Base-by-base conservation (phyloP, 2,329 filamentous ascomycete genomes). In the Didymosphaeria variabile region DNA sequence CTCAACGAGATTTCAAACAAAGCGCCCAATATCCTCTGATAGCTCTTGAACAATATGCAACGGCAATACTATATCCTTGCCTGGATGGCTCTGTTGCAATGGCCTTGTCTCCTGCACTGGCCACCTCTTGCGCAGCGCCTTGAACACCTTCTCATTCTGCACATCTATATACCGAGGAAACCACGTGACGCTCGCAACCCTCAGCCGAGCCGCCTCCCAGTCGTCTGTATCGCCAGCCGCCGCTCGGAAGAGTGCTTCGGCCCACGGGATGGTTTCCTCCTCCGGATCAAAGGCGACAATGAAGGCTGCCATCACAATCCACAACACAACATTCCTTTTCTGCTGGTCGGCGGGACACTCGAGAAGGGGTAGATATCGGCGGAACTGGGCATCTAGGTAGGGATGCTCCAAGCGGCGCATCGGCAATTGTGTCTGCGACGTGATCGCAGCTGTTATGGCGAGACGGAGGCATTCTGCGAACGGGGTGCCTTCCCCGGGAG, bases 381-480 rank as follows among this genome's bases (percentile, higher is more conserved):
- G 34, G n/a, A 52, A 52, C 13, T 52, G 31, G 6, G 13, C 5
- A 5, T 36, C 38, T 19, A 52, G 19, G n/a, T 38, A 10, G 13
- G n/a, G 31, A 13, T 52, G 49, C 10, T 52, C 49, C n/a, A 52
- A 13, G 7, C 49, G 31, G 5, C 49, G 32, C 49, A 38, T 38
- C 10, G 49, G 49, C 19, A 52, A 1, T 32, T 52, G 49, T 12
- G 49, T 52, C 19, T 52, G 49, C 10, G 32, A 34, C 8, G 29
- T 52, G 10, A 52, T 21, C 10, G 34, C 32, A n/a, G 49, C 49
- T 17, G n/a, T 21, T 26, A 52, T 38, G 5, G 26, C 19, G 32
- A 52, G 34, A n/a, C 49, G 49, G 3, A 52, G 49, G 12, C 49
- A 52, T 6, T 52, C 49, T 17, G 32, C 32, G 12, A 52, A 52